Evolutionary conservation across 176 grass and related monocot genomes (phyloP).

Genomic region (Cenchrus purpureus): DNA sequence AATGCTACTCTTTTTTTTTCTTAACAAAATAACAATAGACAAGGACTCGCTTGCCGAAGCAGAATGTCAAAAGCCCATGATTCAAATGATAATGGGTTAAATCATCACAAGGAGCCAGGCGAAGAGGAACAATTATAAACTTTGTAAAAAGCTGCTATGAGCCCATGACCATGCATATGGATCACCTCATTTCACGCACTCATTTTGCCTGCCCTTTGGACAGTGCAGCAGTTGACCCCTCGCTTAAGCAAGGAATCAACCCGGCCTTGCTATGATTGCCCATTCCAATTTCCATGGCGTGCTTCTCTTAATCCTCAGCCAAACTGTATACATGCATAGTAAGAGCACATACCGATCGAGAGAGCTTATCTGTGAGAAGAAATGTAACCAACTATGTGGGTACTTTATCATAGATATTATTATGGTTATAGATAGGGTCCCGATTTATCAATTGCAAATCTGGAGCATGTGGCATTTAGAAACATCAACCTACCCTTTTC

Average conservation of each 20-base stretch:
- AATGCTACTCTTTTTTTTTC: not conserved
- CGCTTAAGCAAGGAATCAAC: slow-evolving; percentile 48
- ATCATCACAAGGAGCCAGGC: slow-evolving; percentile 7
- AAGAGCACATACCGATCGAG: not conserved
- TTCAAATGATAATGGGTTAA: slow-evolving; percentile 27
- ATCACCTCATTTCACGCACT: slow-evolving; percentile 49
- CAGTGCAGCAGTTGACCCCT: slow-evolving; percentile 26
- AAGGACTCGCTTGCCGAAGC: not conserved
- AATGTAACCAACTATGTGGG: not conserved
- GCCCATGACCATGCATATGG: slow-evolving; percentile 40
- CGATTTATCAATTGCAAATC: slow-evolving; percentile 22
- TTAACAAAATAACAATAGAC: not conserved
- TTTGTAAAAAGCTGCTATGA: slow-evolving; percentile 36
- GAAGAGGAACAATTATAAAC: slow-evolving; percentile 31
- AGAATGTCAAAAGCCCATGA: slow-evolving; percentile 27
- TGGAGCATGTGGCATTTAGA: slow-evolving; percentile 23
- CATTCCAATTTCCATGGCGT: slow-evolving; percentile 13
- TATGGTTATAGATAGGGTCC: not conserved
- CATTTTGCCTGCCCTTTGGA: slow-evolving; percentile 41
- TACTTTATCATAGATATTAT: not conserved
- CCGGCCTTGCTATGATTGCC: not conserved
- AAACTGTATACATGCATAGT: not conserved
- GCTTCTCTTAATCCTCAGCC: not conserved
- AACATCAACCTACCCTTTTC: slow-evolving; percentile 25
- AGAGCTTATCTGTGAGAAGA: not conserved